These are phyloP conservation scores for Rhododendron mucronatum DNA, from an alignment of 148 eudicot species.

Conservation along the genomic window DNA sequence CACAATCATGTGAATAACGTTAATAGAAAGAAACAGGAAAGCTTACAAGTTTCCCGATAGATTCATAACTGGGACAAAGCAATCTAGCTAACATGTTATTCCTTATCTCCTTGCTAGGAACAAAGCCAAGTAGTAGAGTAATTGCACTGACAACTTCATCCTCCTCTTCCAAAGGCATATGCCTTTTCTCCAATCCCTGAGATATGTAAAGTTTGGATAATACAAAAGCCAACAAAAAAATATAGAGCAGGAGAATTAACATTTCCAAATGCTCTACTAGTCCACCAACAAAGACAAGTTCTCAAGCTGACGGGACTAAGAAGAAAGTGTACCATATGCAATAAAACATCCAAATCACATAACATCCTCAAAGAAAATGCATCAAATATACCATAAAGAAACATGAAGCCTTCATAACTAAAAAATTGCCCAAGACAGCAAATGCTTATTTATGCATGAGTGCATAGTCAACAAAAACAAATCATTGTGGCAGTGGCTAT, in stretches of 20 bases:
- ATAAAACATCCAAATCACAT: neutral
- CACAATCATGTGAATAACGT: neutral
- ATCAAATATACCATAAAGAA: neutral
- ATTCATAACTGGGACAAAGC: conserved; percentile 75
- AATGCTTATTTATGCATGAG: neutral
- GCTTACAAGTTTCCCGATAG: conserved; percentile 79
- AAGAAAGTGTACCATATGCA: neutral
- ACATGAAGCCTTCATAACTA: neutral
- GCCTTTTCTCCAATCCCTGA: conserved; percentile 68
- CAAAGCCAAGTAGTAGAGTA: conserved; percentile 53
- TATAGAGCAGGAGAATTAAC: neutral
- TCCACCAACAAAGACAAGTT: neutral
- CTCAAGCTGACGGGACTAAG: neutral
- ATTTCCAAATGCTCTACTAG: neutral
- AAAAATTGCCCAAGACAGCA: neutral
- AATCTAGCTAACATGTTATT: conserved; percentile 65
- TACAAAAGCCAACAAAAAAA: neutral
- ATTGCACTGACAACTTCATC: conserved; percentile 83
- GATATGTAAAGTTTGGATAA: neutral
- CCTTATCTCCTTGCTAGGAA: conserved; percentile 65
- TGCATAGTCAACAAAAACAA: neutral
- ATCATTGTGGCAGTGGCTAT: neutral
- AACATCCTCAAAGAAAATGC: neutral
- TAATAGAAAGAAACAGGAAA: neutral
- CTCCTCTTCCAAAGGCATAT: conserved; percentile 72